Evolutionary conservation across 2,329 filamentous ascomycete genomes (phyloP).

Genomic region (Fusarium pseudocircinatum): DNA sequence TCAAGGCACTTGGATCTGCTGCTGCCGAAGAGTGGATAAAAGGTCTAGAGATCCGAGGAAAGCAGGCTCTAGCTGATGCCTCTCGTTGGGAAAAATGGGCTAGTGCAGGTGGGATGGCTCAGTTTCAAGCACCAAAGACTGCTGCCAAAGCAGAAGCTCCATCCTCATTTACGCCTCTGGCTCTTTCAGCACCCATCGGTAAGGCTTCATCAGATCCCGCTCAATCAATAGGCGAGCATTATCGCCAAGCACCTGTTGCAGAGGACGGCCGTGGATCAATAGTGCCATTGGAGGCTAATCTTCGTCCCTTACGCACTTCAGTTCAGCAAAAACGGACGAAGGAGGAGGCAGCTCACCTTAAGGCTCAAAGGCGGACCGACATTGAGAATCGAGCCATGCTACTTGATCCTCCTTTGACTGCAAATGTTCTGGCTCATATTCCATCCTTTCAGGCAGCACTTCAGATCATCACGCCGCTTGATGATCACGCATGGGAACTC

Average conservation of each 20-base stretch:
- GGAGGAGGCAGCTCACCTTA: conserved; percentile 71
- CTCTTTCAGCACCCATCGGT: neutral
- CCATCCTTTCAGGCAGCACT: conserved; percentile 79
- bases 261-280: conserved; percentile 6
- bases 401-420: conserved; percentile 71
- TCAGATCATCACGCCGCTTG: conserved; percentile 73
- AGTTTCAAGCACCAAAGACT: conserved; percentile 47
- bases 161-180: neutral
- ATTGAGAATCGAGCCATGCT: conserved; percentile 76
- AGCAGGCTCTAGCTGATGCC: conserved; percentile 67
- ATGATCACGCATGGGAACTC: conserved; percentile 74
- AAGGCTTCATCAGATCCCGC: neutral
- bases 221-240: neutral
- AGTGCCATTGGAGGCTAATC: conserved; percentile 2
- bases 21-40: conserved; percentile 82
- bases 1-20: conserved; percentile 72
- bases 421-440: conserved; percentile 73
- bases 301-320: neutral
- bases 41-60: conserved; percentile 72
- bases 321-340: conserved; percentile 62
- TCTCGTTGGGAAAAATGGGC: conserved; percentile 82
- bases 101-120: conserved; percentile 52
- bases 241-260: neutral
- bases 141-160: neutral
- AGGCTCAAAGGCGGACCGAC: conserved; percentile 70